These are phyloP conservation scores for Stagonosporopsis tanaceti DNA, from an alignment of 2,329 filamentous ascomycete species.

Conservation along the genomic window DNA sequence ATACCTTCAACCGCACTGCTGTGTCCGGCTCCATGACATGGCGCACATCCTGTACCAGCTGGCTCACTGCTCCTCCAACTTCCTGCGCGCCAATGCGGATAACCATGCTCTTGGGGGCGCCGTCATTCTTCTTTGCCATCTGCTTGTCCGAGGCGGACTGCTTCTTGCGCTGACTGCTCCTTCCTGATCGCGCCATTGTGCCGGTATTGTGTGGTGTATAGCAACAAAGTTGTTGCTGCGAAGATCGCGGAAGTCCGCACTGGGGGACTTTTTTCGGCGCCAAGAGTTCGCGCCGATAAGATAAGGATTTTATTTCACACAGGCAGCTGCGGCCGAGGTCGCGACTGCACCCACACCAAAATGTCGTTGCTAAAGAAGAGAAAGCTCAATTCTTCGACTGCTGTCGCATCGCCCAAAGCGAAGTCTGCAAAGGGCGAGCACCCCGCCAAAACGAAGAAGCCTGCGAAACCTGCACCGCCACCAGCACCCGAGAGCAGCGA, in stretches of 20 bases:
- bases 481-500: conserved; percentile 39
- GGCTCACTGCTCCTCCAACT: conserved; percentile 88
- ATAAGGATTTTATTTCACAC: conserved; percentile 22
- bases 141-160: conserved; percentile 47
- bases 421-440: conserved; percentile 5
- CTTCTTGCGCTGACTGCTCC: conserved; percentile 43
- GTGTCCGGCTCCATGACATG: conserved; percentile 96
- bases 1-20: conserved; percentile 79
- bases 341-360: conserved; percentile 11
- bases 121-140: conserved; percentile 64
- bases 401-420: conserved; percentile 12
- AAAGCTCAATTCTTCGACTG: conserved; percentile 45
- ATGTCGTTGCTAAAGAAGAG: conserved; percentile 56
- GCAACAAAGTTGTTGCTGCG: conserved; percentile 4
- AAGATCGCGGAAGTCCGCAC: conserved; percentile 9
- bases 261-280: conserved; percentile 23
- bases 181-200: conserved; percentile 37
- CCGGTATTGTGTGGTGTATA: conserved; percentile 9
- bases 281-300: conserved; percentile 26
- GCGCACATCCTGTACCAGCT: conserved; percentile 89
- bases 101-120: conserved; percentile 94
- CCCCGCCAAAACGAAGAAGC: conserved; percentile 26
- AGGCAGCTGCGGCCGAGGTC: conserved; percentile 3
- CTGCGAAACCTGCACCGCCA: conserved; percentile 23
- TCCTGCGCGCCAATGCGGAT: conserved; percentile 95